Percentiles rank a stretch among this genome's conserved stretches.
Conservation (phyloP, 2,329 filamentous ascomycete genomes). For the Xylaria sp. region DNA sequence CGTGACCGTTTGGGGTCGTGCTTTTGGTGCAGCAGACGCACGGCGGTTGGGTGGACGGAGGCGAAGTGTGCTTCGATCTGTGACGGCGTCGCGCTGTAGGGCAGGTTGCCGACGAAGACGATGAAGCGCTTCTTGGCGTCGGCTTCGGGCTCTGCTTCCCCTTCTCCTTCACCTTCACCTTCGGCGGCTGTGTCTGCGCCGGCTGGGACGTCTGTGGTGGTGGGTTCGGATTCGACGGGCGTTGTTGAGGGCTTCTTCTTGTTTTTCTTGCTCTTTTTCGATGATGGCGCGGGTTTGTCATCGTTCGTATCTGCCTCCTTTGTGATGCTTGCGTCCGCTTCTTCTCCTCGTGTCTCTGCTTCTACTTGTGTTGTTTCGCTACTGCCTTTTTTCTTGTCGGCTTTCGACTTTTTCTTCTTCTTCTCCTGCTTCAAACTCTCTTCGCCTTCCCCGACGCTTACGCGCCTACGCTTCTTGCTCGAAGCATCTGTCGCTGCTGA, state of each 20-base stretch:
- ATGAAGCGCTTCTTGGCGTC: constrained; percentile 65
- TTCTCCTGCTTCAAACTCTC: constrained; percentile 5
- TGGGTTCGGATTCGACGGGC: neutral
- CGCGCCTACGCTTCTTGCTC: constrained; percentile 38
- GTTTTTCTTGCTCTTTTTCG: constrained; percentile 37
- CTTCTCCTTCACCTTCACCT: constrained; percentile 27
- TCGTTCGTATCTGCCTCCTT: neutral
- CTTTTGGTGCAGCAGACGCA: constrained; percentile 76
- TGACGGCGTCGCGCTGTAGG: constrained; percentile 76
- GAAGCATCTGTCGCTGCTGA: constrained; percentile 18
- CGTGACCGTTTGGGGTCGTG: constrained; percentile 67
- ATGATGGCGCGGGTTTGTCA: neutral
- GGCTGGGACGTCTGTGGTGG: constrained; percentile 28
- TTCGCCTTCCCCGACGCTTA: constrained; percentile 27
- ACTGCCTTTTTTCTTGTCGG: constrained; percentile 24
- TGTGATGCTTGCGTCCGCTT: constrained; percentile 27
- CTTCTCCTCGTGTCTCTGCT: constrained; percentile 24
- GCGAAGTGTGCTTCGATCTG: constrained; percentile 78
- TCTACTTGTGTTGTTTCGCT: constrained; percentile 28
- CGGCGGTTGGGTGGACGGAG: constrained; percentile 69
- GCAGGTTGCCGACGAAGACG: constrained; percentile 88
- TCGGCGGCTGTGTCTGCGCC: constrained; percentile 5
- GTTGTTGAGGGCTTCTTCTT: constrained; percentile 30
- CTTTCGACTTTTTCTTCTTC: constrained; percentile 26
- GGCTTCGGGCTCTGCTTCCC: constrained; percentile 12